Evolutionary conservation across 2,329 filamentous ascomycete genomes (phyloP).

Genomic region (Parafenestella ontariensis): DNA sequence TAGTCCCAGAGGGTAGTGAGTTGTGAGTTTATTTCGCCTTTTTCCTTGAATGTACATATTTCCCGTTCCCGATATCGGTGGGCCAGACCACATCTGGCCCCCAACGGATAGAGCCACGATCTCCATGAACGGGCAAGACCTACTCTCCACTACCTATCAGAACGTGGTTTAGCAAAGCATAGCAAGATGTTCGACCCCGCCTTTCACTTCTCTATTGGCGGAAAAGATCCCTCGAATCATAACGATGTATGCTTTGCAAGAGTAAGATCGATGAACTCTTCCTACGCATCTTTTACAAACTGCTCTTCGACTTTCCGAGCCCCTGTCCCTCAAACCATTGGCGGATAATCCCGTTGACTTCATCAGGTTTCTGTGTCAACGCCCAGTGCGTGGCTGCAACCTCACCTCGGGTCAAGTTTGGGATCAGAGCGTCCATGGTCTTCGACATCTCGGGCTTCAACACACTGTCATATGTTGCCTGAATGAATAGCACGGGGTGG

Average conservation of each 20-base stretch:
- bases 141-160: not conserved
- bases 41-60: not conserved
- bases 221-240: not conserved
- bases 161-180: not conserved
- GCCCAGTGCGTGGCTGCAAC: slow-evolving; percentile 84
- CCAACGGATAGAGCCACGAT: slow-evolving; percentile 16
- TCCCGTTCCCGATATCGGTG: slow-evolving; percentile 3
- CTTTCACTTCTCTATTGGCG: not conserved
- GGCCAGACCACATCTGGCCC: not conserved
- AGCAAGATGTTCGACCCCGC: not conserved
- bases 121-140: not conserved
- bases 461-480: slow-evolving; percentile 73
- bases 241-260: not conserved
- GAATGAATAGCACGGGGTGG: slow-evolving; percentile 73
- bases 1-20: not conserved
- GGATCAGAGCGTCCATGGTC: slow-evolving; percentile 74
- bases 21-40: not conserved
- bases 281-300: slow-evolving; percentile 44
- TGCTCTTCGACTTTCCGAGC: slow-evolving; percentile 52
- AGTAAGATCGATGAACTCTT: not conserved
- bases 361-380: slow-evolving; percentile 72
- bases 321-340: slow-evolving; percentile 70
- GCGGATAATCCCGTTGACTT: slow-evolving; percentile 72
- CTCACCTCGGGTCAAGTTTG: slow-evolving; percentile 68
- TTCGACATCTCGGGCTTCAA: slow-evolving; percentile 74